Percentiles rank a stretch among this genome's conserved stretches.
Conservation (phyloP, 2,329 filamentous ascomycete species). For the Ophiobolus disseminans region DNA sequence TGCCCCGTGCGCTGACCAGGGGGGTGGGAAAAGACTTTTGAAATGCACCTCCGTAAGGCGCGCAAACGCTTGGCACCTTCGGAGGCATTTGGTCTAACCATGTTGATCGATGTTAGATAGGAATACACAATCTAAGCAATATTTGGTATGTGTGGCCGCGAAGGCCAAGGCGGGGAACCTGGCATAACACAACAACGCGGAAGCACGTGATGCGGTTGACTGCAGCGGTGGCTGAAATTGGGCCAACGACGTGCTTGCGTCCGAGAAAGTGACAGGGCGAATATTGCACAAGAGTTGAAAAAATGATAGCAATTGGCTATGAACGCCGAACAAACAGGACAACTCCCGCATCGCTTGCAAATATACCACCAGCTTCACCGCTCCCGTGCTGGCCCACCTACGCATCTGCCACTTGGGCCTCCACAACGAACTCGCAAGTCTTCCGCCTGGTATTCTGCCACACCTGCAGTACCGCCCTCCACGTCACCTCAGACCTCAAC, state of each 20-base stretch:
- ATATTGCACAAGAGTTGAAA: not conserved
- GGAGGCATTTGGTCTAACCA: no score
- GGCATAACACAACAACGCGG: not conserved
- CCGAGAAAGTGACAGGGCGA: not conserved
- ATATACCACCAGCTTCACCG: not conserved
- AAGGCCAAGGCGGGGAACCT: not conserved
- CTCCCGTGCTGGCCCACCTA: not conserved
- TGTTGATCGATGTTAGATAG: not conserved
- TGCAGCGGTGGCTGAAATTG: not conserved
- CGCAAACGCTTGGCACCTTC: no score
- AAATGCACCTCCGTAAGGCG: no score
- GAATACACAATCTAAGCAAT: not conserved
- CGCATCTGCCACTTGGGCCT: not conserved
- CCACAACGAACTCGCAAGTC: conserved; percentile 6
- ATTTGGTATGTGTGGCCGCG: not conserved
- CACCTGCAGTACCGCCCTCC: not conserved
- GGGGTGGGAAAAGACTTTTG: not conserved
- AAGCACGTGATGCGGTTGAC: not conserved
- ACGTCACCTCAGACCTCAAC: not conserved
- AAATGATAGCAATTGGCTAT: not conserved
- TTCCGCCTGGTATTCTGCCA: conserved; percentile 1
- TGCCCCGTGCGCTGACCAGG: not conserved
- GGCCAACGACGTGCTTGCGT: not conserved
- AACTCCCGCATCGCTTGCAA: not conserved
- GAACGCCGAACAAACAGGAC: not conserved